Evolutionary conservation across 306 rosid species (phyloP), one percentile per base, ranked within the genome.

Genomic region (Biancaea sappan): DNA sequence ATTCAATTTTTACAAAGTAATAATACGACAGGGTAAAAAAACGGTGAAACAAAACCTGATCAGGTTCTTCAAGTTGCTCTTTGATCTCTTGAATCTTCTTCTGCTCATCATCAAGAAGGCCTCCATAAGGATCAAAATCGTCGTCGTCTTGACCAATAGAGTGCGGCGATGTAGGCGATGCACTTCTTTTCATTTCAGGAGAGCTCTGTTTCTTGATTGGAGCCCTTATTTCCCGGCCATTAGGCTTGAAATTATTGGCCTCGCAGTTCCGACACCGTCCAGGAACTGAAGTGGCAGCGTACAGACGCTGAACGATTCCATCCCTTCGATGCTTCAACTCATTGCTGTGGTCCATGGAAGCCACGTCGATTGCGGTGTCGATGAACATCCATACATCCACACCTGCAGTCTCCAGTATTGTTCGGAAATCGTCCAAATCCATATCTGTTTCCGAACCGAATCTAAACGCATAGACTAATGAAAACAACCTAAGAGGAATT

Each of bases 401-500:
- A 4, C 96, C 97, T 0, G 97, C 84, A 14, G 86, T 84, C 0
- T 89, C 91, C 69, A 95, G 47, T 47, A 95, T 63, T 46, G 96
- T 76, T 56, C 96, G 91, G 63, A 95, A 90, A 84, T 90, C 97
- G 56, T 95, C 98, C 81, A 82, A 85, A 81, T 95, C 98, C 96
- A 95, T 90, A 51, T 2, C 64, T 8, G 37, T 48, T 24, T 1
- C 43, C 46, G 16, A 58, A 18, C 43, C 22, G 46, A 72, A 65
- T 13, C 38, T 2, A 14, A 56, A 32, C 31, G 62, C 52, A 46
- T 8, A 50, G 48, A 15, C 1, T 31, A 21, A 22, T 26, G 51
- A 37, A 51, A 19, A 51, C 13, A 21, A 37, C 12, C 6, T 5
- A 26, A 12, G 13, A 61, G 1, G 21, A 7, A 16, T 26, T 37